Conservation (phyloP, 805 yeast species). For the Jamesozyma jinghongensis region DNA sequence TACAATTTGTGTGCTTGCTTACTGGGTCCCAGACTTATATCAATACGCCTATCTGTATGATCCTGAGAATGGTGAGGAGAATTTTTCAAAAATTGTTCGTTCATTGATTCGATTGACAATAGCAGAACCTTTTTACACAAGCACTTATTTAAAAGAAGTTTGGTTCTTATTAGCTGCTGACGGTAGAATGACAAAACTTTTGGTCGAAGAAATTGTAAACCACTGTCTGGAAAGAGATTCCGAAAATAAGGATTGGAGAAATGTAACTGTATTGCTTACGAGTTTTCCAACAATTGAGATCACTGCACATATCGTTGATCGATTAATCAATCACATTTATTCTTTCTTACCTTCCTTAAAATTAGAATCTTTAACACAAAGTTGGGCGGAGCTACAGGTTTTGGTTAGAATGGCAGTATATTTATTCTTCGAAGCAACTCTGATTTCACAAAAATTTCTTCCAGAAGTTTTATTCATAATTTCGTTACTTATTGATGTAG, state of each 20-base stretch:
- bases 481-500: slow-evolving; percentile 46
- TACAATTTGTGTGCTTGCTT: slow-evolving; percentile 35
- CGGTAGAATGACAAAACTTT: slow-evolving; percentile 44
- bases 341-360: slow-evolving; percentile 38
- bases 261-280: slow-evolving; percentile 52
- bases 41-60: slow-evolving; percentile 45
- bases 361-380: slow-evolving; percentile 38
- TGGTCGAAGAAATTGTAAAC: slow-evolving; percentile 66
- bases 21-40: slow-evolving; percentile 68
- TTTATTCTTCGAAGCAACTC: slow-evolving; percentile 59
- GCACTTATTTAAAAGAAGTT: slow-evolving; percentile 47
- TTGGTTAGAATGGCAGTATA: slow-evolving; percentile 54
- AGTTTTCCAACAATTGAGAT: slow-evolving; percentile 63
- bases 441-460: slow-evolving; percentile 52
- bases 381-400: slow-evolving; percentile 65
- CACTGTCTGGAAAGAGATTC: slow-evolving; percentile 70
- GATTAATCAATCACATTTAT: slow-evolving; percentile 47
- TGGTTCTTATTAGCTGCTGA: slow-evolving; percentile 64
- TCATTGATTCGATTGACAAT: slow-evolving; percentile 53
- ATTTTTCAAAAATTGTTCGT: slow-evolving; percentile 51
- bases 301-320: slow-evolving; percentile 52
- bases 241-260: slow-evolving; percentile 62
- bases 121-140: slow-evolving; percentile 37
- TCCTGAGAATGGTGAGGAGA: slow-evolving; percentile 50
- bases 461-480: slow-evolving; percentile 66